Evolutionary conservation across 2,329 filamentous ascomycete genomes (phyloP), one percentile per base, ranked within the genome.

Genomic region (Escovopsis sp.): DNA sequence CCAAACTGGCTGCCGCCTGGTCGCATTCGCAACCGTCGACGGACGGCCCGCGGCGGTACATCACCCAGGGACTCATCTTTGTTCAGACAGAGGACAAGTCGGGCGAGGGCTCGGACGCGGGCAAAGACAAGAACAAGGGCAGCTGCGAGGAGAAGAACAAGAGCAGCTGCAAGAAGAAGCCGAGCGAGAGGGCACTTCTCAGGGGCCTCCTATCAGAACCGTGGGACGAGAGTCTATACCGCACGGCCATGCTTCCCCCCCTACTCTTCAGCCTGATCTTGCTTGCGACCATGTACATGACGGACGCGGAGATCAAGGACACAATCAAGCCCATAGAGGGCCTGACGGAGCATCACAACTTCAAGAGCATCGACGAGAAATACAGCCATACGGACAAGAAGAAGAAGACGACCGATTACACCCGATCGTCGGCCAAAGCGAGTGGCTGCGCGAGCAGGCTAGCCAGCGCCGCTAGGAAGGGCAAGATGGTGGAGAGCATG

Each of bases 1-100:
- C 62, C 2, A 65, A 65, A 40, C 46, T 64, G 20, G 61, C 58
- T 7, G 51, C 54, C 13, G 49, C 59, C 20, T 65, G 62, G 62
- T 60, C 60, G 2, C 52, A 60, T 37, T 47, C 45, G 25, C 15
- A 40, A 13, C 29, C 47, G 2, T n/a, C 40, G 2, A 14, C 43
- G 5, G 40, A 43, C 5, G 8, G 27, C 5, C 27, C 27, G 11
- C 44, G 46, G 12, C 35, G 45, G 7, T 35, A 45, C 9, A 39
- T 52, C n/a, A 62, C 54, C 0, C 48, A 56, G 20, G 57, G 52
- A 11, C 50, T 65, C 35, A 46, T 64, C 25, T 52, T 62, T 25
- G 53, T 52, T 7, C 46, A 50, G 5, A 45, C 20, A 6, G 6
- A 20, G 20, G 20, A 20, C 49, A 20, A 20, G 20, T 6, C 20